Conservation (phyloP, 305 asterid species). For the Rubia tinctorum region DNA sequence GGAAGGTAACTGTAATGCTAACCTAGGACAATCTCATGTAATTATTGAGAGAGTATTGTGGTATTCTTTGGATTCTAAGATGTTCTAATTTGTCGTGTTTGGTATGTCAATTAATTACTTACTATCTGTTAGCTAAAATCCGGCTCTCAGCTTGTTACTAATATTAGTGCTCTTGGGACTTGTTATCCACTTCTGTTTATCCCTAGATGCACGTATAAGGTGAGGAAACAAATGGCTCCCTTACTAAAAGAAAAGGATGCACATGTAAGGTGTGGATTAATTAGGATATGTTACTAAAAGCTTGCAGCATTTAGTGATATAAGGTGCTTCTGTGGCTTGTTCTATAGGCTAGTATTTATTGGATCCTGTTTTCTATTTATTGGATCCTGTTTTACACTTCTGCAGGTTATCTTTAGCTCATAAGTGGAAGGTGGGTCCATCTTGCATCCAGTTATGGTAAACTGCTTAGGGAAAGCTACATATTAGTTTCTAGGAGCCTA, state of each 20-base stretch:
- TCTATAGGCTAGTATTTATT: not conserved
- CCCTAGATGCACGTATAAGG: not conserved
- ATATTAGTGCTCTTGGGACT: not conserved
- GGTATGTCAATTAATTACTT: not conserved
- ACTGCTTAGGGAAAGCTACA: not conserved
- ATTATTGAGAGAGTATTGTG: not conserved
- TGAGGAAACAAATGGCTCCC: not conserved
- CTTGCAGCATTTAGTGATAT: not conserved
- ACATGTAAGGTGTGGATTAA: not conserved
- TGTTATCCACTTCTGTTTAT: not conserved
- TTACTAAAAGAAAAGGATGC: not conserved
- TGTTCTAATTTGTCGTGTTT: not conserved
- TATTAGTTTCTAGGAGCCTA: not conserved
- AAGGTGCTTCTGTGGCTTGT: not conserved
- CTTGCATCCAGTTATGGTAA: not conserved
- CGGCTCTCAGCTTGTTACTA: no score
- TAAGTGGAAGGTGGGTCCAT: not conserved
- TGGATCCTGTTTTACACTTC: not conserved
- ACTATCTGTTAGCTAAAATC: not conserved
- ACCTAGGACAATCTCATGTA: not conserved
- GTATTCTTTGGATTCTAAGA: not conserved
- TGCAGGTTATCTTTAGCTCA: not conserved
- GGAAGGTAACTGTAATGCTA: not conserved
- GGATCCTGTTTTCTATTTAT: not conserved
- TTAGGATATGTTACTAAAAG: conserved; percentile 1